Evolutionary conservation across 345 rosid species (phyloP).

Genomic region (Citrus sinensis): DNA sequence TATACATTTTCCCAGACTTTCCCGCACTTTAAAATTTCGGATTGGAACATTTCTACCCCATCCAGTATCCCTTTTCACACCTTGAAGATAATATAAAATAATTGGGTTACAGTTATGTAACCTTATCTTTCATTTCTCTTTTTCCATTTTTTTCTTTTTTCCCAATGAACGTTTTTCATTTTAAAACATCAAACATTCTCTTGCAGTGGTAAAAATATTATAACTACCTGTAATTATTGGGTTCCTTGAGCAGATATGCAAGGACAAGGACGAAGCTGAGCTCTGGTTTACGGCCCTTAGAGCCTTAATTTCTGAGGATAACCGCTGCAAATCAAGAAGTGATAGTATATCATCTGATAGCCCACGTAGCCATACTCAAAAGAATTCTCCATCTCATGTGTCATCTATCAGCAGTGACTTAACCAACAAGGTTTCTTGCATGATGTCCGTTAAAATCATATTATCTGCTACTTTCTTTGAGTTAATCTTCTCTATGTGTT

Average conservation of each 20-base stretch:
- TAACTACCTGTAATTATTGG: conserved; percentile 7
- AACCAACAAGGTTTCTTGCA: conserved; percentile 35
- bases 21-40: too few relatives aligned
- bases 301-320: conserved; percentile 41
- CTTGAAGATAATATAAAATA: neutral
- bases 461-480: conserved; percentile 8
- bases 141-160: neutral
- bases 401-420: conserved; percentile 40
- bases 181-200: neutral
- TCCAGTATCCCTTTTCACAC: neutral
- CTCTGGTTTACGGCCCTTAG: conserved; percentile 61
- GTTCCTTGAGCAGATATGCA: conserved; percentile 49
- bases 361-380: conserved; percentile 27
- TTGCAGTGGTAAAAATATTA: neutral
- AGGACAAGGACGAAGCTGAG: conserved; percentile 76
- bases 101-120: neutral
- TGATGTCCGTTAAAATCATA: neutral
- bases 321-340: conserved; percentile 36
- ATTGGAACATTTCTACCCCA: too few relatives aligned
- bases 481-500: conserved; percentile 11
- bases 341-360: conserved; percentile 48
- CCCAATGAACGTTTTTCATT: neutral
- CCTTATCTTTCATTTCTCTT: conserved; percentile 5
- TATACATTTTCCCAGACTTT: too few relatives aligned
- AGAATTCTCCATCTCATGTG: conserved; percentile 40